Percentiles rank a stretch among this genome's conserved stretches.
Evolutionary conservation across 2,329 filamentous ascomycete genomes (phyloP).

Genomic region (Pseudocercospora eumusae): DNA sequence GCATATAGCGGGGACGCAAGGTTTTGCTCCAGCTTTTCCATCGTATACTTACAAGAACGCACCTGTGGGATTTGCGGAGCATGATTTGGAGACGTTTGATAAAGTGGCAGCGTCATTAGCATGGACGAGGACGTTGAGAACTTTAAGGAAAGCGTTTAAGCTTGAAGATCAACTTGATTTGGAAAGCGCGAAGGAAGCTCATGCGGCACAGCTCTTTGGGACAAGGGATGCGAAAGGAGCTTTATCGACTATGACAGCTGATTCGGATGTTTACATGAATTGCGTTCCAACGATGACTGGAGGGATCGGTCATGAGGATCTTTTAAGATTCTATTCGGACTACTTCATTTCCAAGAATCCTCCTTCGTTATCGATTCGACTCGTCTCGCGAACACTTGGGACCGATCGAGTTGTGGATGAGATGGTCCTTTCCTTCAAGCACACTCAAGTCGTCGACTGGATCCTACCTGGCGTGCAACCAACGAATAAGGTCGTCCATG

Average conservation of each 20-base stretch:
- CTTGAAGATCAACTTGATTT: slow-evolving; percentile 31
- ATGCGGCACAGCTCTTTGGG: slow-evolving; percentile 33
- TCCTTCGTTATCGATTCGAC: slow-evolving; percentile 54
- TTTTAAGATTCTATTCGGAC: slow-evolving; percentile 57
- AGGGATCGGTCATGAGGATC: slow-evolving; percentile 43
- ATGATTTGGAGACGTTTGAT: slow-evolving; percentile 42
- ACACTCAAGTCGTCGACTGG: slow-evolving; percentile 60
- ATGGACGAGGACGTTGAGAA: slow-evolving; percentile 46
- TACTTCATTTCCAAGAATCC: slow-evolving; percentile 59
- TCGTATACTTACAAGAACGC: slow-evolving; percentile 45
- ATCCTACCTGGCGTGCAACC: slow-evolving; percentile 59
- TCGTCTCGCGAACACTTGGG: slow-evolving; percentile 59
- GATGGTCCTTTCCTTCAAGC: slow-evolving; percentile 57
- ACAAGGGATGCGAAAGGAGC: slow-evolving; percentile 34
- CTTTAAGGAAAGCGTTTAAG: slow-evolving; percentile 39
- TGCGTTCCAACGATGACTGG: slow-evolving; percentile 49
- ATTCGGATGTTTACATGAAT: slow-evolving; percentile 37
- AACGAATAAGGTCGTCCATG: slow-evolving; percentile 57
- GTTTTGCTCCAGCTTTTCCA: slow-evolving; percentile 43
- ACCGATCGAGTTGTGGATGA: slow-evolving; percentile 62
- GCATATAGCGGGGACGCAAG: slow-evolving; percentile 45
- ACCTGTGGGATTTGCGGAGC: slow-evolving; percentile 47
- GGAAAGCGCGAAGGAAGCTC: slow-evolving; percentile 43
- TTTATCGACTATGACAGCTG: slow-evolving; percentile 31
- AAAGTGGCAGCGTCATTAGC: slow-evolving; percentile 46